These are phyloP conservation scores for Peterozyma xylosa DNA, from an alignment of 805 yeast species.

Conservation along the genomic window DNA sequence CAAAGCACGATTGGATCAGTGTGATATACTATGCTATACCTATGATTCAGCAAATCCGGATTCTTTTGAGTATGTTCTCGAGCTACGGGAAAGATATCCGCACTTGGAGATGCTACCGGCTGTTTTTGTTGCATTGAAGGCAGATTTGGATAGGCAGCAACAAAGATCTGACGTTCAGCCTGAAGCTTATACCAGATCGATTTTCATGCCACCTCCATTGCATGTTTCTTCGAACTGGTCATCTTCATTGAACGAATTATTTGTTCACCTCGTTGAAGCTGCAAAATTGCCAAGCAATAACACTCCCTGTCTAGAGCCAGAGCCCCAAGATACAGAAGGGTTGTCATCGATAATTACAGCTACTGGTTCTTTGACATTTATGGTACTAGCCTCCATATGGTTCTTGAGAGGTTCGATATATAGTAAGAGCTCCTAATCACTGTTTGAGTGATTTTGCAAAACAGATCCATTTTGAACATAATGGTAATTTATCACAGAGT, in stretches of 20 bases:
- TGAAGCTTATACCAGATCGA: conserved; percentile 66
- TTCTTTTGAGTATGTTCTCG: conserved; percentile 76
- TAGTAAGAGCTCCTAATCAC: neutral
- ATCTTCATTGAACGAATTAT: conserved; percentile 74
- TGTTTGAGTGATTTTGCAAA: too few species aligned
- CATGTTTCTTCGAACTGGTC: conserved; percentile 92
- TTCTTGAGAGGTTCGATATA: conserved; percentile 47
- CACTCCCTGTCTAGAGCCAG: conserved; percentile 74
- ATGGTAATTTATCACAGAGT: too few species aligned
- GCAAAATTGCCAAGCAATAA: conserved; percentile 72
- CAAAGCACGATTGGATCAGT: conserved; percentile 58
- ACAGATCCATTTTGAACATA: too few species aligned
- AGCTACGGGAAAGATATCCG: conserved; percentile 54
- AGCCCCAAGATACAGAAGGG: conserved; percentile 40
- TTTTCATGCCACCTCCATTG: conserved; percentile 70
- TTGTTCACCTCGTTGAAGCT: conserved; percentile 82
- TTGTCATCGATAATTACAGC: conserved; percentile 51
- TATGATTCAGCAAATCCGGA: conserved; percentile 97
- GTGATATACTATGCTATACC: conserved; percentile 85
- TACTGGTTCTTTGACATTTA: conserved; percentile 62
- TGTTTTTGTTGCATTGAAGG: conserved; percentile 86
- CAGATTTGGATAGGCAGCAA: conserved; percentile 93
- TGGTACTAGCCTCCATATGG: conserved; percentile 58
- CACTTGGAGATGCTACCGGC: conserved; percentile 63
- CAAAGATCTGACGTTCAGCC: conserved; percentile 85